These are phyloP conservation scores for Monosporozyma unispora DNA, from an alignment of 805 yeast genomes.

Conservation along the genomic window DNA sequence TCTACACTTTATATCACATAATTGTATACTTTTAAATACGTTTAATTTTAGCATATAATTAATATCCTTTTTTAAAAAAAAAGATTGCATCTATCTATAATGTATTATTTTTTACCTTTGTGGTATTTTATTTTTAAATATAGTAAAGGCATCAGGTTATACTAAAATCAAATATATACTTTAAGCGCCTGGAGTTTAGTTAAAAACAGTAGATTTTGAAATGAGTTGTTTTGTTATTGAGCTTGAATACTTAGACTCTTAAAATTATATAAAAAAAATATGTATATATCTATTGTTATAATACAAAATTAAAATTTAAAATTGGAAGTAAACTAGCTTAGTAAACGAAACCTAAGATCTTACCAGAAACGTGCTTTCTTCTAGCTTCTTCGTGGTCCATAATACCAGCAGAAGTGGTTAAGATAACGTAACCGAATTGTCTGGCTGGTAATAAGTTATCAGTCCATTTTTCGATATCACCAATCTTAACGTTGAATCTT, in stretches of 20 bases:
- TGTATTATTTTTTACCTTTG: not conserved
- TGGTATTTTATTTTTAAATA: no score
- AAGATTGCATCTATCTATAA: not conserved
- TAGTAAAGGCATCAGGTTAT: no score
- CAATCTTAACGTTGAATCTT: conserved; percentile 93
- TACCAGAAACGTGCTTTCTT: conserved; percentile 99
- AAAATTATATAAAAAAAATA: not conserved
- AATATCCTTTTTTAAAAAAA: not conserved
- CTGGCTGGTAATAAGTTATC: conserved; percentile 96
- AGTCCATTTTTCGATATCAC: conserved; percentile 96
- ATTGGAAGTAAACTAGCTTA: conserved; percentile 29
- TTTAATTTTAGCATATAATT: not conserved
- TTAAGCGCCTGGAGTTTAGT: no score
- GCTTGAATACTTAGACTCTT: not conserved
- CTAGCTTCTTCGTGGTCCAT: conserved; percentile 99
- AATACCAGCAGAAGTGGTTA: conserved; percentile 98
- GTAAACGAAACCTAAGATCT: conserved; percentile 95
- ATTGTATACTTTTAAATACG: not conserved
- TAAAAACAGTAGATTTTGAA: not conserved
- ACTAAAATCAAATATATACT: no score
- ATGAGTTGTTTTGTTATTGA: not conserved
- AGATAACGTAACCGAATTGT: conserved; percentile 95
- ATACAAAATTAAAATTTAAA: no score
- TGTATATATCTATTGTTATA: not conserved
- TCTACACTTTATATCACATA: not conserved